These are phyloP conservation scores for Diaporthe aspalathi DNA, from an alignment of 2,329 filamentous ascomycete species.

Conservation along the genomic window DNA sequence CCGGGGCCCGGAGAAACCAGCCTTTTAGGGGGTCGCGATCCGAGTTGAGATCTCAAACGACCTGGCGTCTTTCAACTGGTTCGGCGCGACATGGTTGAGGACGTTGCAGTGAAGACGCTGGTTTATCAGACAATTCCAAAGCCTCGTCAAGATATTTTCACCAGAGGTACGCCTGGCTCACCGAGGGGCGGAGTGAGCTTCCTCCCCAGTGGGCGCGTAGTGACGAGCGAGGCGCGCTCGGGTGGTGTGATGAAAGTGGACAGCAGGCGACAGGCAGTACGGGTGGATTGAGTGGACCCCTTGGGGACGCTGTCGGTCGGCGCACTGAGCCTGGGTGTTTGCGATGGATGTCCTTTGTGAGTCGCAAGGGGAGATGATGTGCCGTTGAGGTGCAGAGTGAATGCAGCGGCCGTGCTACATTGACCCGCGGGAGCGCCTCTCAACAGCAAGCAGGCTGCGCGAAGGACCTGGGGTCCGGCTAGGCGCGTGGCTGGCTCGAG, in stretches of 20 bases:
- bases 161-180: neutral
- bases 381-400: conserved; percentile 28
- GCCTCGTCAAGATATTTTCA: conserved; percentile 12
- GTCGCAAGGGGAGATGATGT: conserved; percentile 25
- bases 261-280: conserved; percentile 9
- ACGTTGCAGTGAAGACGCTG: conserved; percentile 30
- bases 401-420: conserved; percentile 37
- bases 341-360: conserved; percentile 19
- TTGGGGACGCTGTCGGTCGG: conserved; percentile 18
- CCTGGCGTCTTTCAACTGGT: conserved; percentile 40
- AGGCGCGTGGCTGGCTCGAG: conserved; percentile 28
- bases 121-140: conserved; percentile 10
- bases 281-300: conserved; percentile 3
- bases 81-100: conserved; percentile 40
- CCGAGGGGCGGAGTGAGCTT: neutral
- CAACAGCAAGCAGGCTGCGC: conserved; percentile 23
- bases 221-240: conserved; percentile 9
- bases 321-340: conserved; percentile 22
- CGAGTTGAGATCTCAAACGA: conserved; percentile 38
- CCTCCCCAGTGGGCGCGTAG: neutral
- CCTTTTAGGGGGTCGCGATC: conserved; percentile 24
- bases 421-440: neutral
- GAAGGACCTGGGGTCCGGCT: conserved; percentile 16
- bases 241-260: conserved; percentile 8
- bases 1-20: conserved; percentile 17